A percentile compares a stretch with the other conserved stretches of the same genome.
These are phyloP conservation scores for Sungouiella thailandica DNA, from an alignment of 805 yeast species.

Conservation along the genomic window DNA sequence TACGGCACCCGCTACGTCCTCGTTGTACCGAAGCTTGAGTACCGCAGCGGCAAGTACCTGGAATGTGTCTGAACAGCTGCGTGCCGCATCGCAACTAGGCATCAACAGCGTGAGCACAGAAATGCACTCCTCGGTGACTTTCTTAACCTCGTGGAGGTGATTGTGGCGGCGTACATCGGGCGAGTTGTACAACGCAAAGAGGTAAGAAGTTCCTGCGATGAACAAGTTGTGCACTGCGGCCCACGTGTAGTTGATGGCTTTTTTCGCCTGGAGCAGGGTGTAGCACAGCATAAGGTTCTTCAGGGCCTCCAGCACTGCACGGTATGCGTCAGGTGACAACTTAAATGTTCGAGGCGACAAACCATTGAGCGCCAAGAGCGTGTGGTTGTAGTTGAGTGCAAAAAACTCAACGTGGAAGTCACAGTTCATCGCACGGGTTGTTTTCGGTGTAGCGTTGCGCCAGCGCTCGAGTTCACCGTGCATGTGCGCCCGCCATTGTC, in stretches of 20 bases:
- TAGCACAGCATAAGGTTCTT: conserved; percentile 63
- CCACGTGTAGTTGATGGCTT: conserved; percentile 81
- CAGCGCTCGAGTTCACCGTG: conserved; percentile 53
- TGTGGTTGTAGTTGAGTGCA: conserved; percentile 70
- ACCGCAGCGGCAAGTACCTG: conserved; percentile 71
- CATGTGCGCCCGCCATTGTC: conserved; percentile 61
- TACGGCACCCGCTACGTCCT: conserved; percentile 19
- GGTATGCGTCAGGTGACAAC: conserved; percentile 49
- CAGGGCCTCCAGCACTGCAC: conserved; percentile 57
- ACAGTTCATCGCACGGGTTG: conserved; percentile 60
- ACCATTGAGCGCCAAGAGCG: conserved; percentile 68
- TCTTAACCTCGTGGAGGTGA: conserved; percentile 39
- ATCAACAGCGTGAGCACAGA: conserved; percentile 55
- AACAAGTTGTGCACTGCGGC: conserved; percentile 85
- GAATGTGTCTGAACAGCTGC: conserved; percentile 63
- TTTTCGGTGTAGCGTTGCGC: conserved; percentile 54
- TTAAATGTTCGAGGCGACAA: conserved; percentile 65
- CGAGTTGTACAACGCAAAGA: conserved; percentile 72
- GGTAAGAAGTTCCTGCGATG: conserved; percentile 82
- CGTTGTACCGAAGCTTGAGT: conserved; percentile 49
- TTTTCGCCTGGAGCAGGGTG: conserved; percentile 48
- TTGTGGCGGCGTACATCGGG: conserved; percentile 45
- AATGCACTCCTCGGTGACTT: conserved; percentile 50
- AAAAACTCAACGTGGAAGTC: conserved; percentile 69
- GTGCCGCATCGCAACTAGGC: conserved; percentile 76